Base-by-base conservation (phyloP, 1,284 basidiomycete genomes). In the Trichosporon ovoides region DNA sequence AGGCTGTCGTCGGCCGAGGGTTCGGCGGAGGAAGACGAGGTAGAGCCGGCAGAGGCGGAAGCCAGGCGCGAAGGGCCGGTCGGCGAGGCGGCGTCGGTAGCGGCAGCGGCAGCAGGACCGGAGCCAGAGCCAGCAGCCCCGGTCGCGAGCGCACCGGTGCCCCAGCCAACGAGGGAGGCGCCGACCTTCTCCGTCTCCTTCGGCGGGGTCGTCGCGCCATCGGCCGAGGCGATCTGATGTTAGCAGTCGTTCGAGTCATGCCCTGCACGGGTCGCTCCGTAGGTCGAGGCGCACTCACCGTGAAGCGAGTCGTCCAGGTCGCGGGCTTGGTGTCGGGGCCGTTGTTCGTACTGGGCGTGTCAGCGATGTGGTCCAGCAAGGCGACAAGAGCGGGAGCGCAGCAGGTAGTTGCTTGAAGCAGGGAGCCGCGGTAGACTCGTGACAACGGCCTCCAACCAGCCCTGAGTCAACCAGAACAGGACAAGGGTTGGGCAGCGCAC, bases 251-350 rank as follows among this genome's bases (percentile, higher is more conserved):
- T n/a, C n/a, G n/a, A n/a, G n/a, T n/a, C n/a, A n/a, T n/a, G n/a
- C n/a, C n/a, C n/a, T n/a, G n/a, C n/a, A n/a, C n/a, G n/a, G n/a
- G n/a, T n/a, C n/a, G n/a, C n/a, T n/a, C n/a, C n/a, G n/a, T n/a
- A n/a, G n/a, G n/a, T n/a, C n/a, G n/a, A n/a, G 35, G 35, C 13
- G 35, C 35, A 48, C 43, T 48, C 24, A 48, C 43, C 55, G 72
- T 74, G 71, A 77, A 78, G 52, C 77, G 73, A 19, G 76, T 77
- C 12, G 76, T 75, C 76, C 76, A 78, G n/a, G 67, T 63, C n/a
- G 65, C 65, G 22, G 66, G 65, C 37, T 65, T 63, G 19, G 28
- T 13, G 43, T 48, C n/a, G 43, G 43, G 43, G 16, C 43, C 43
- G 22, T 48, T 48, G 43, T 48, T 48, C 24, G 43, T 48, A 22